Base-by-base conservation (phyloP, 179 eudicot genomes). In the Patellifolia procumbens region DNA sequence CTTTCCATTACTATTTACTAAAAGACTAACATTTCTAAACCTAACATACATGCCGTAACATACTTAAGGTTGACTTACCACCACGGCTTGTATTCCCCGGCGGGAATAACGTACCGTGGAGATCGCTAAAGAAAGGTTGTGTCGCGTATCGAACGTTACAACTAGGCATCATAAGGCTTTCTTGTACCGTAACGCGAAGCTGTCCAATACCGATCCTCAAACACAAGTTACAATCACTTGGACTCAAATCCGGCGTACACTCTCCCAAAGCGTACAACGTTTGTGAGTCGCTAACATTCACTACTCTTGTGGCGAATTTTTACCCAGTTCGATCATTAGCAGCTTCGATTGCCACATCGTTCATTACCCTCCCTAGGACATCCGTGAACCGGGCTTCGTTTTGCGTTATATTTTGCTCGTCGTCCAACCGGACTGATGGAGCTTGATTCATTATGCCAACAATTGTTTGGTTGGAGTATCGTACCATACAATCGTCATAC, bases 231-330 rank as follows among this genome's bases (percentile, higher is more conserved):
- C n/a, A n/a, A n/a, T n/a, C n/a, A n/a, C n/a, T n/a, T n/a, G n/a
- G n/a, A n/a, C n/a, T 48, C 53, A 83, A 77, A 64, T 83, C 79
- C 22, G 73, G 67, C 11, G 81, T 82, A 72, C 85, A 82, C 85
- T 82, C 76, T 3, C 11, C 78, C 70, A 79, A 8, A 7, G 61
- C 62, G 56, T 79, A 74, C 26, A 78, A 43, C 8, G 4, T 63
- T 58, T 60, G 12, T 2, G 28, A 59, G 1, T 29, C 28, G 7
- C 6, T 29, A 15, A 22, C 12, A 63, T 26, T n/a, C 4, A n/a
- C 74, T 2, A 4, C 28, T 2, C 1, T 42, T 3, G 39, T 74
- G 6, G 62, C 72, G 26, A 2, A 66, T 63, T 34, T 73, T 29
- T 45, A 22, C 67, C 64, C 19, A 5, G 56, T 2, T 6, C 20